These are phyloP conservation scores for Chlorociboria aeruginascens DNA, from an alignment of 495 filamentous ascomycete genomes.

Conservation along the genomic window DNA sequence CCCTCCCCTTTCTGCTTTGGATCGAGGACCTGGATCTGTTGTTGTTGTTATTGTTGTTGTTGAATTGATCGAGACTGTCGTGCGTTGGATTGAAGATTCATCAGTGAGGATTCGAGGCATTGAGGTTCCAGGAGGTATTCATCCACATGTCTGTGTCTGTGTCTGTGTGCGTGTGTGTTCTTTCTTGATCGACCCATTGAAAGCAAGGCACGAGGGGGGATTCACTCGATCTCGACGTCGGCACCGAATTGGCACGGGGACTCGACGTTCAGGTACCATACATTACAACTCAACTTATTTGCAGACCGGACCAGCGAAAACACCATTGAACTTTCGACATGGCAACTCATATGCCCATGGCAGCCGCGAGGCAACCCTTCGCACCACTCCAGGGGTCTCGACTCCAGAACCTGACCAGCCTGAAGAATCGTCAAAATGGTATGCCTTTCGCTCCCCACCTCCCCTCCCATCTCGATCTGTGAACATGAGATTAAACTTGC, in stretches of 20 bases:
- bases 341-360: conserved; percentile 15
- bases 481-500: conserved; percentile 6
- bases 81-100: too few species aligned
- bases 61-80: neutral
- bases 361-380: conserved; percentile 40
- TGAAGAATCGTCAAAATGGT: conserved; percentile 56
- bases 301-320: neutral
- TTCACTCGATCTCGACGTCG: too few species aligned
- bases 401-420: conserved; percentile 40
- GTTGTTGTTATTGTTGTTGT: neutral
- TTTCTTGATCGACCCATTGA: too few species aligned
- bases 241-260: too few species aligned
- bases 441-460: conserved; percentile 19
- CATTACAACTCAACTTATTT: neutral
- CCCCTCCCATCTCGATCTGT: neutral
- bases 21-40: neutral
- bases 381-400: conserved; percentile 40
- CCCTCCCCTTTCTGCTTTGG: neutral
- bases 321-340: conserved; percentile 5
- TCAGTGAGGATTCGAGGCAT: too few species aligned
- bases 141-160: too few species aligned
- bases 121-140: too few species aligned
- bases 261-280: too few species aligned
- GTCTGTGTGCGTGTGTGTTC: too few species aligned
- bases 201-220: too few species aligned